Evolutionary conservation across 2,329 filamentous ascomycete genomes (phyloP).

Genomic region (Phyllosticta citriasiana): DNA sequence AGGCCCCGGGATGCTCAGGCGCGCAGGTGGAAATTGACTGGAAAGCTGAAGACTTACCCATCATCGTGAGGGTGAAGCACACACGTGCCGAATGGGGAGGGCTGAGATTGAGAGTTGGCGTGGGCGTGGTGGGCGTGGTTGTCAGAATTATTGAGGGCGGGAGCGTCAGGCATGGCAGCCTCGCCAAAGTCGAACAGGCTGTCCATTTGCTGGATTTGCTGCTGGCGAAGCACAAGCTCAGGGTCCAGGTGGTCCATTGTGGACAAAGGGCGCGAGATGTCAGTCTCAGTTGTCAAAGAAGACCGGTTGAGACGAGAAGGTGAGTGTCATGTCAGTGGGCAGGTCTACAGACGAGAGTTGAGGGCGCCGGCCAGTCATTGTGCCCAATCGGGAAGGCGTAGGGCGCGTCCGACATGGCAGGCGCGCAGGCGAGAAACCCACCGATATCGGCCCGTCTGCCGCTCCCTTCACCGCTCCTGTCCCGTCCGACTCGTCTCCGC

Average conservation of each 20-base stretch:
- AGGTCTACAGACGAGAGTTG: neutral
- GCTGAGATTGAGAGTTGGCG: too few relatives aligned
- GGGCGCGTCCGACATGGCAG: neutral
- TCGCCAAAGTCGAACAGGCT: constrained; percentile 32
- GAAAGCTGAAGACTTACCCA: constrained; percentile 14
- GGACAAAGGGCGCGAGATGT: neutral
- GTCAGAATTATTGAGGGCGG: neutral
- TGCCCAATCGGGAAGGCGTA: neutral
- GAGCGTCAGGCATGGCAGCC: constrained; percentile 22
- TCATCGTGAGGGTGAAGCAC: constrained; percentile 18
- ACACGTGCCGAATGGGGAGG: constrained; percentile 11
- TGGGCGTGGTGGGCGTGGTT: constrained; percentile 7
- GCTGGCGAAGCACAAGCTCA: neutral
- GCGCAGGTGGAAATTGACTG: neutral
- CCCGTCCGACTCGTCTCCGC: neutral
- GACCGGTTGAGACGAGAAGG: neutral
- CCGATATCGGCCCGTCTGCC: neutral
- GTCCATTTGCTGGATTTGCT: constrained; percentile 20
- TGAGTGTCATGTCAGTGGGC: neutral
- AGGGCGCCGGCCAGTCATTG: neutral
- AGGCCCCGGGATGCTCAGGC: neutral
- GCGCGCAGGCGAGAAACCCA: neutral
- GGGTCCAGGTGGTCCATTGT: constrained; percentile 3
- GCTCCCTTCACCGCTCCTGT: neutral
- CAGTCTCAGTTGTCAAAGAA: neutral